Evolutionary conservation across 371 early-diverging fungal genomes (phyloP).

Genomic region (Dichotomocladium elegans): DNA sequence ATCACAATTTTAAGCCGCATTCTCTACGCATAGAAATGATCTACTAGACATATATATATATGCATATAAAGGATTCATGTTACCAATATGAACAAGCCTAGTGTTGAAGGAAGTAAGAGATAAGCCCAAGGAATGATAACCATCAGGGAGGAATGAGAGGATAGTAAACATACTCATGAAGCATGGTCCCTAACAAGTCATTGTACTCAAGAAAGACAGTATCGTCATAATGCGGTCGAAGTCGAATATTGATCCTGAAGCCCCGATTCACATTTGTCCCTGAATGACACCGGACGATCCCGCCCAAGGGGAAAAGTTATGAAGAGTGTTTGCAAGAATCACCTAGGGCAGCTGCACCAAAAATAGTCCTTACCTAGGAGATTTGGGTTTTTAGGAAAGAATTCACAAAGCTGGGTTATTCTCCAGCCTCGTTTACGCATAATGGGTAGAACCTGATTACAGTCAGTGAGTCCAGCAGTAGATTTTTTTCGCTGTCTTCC

Average conservation of each 20-base stretch:
- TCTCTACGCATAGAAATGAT: too few species aligned
- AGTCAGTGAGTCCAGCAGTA: neutral
- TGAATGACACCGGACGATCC: constrained; percentile 6
- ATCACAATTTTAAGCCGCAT: too few species aligned
- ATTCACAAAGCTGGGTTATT: constrained; percentile 51
- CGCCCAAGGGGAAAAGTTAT: too few species aligned
- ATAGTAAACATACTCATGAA: constrained; percentile 55
- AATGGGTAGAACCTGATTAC: constrained; percentile 52
- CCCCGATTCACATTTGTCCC: constrained; percentile 64
- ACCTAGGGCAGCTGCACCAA: neutral
- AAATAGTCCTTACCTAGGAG: constrained; percentile 36
- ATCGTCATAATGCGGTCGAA: constrained; percentile 49
- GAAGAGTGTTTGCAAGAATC: neutral
- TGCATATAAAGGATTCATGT: neutral
- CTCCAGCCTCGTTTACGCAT: constrained; percentile 56
- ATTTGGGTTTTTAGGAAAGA: constrained; percentile 50
- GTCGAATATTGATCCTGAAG: constrained; percentile 51
- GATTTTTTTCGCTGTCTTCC: neutral
- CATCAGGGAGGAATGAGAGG: neutral
- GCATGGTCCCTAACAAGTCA: constrained; percentile 60
- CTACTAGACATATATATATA: neutral
- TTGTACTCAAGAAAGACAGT: constrained; percentile 49
- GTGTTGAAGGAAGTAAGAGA: neutral
- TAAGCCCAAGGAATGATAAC: neutral
- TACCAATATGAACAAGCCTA: constrained; percentile 54